Conservation (phyloP, 345 rosid genomes). For the Euphorbia pulcherrima region DNA sequence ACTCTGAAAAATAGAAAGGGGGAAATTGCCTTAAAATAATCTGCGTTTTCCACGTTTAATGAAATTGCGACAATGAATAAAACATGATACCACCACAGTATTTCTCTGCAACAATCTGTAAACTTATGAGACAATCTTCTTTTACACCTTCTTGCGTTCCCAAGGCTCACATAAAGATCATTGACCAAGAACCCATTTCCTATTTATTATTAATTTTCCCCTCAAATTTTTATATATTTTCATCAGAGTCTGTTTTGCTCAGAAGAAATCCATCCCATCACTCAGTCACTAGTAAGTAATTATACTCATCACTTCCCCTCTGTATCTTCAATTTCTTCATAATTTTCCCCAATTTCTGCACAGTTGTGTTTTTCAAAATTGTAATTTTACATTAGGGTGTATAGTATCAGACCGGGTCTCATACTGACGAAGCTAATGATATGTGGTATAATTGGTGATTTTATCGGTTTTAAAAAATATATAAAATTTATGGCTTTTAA, state of each 20-base stretch:
- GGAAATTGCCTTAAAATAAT: background rate
- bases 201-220: too few species aligned
- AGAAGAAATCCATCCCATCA: background rate
- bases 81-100: background rate
- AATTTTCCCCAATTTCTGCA: too few species aligned
- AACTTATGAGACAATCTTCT: background rate
- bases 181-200: background rate
- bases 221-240: background rate
- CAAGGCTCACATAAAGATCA: constrained; percentile 19
- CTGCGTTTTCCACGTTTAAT: background rate
- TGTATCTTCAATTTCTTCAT: background rate
- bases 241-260: background rate
- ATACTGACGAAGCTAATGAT: too few species aligned
- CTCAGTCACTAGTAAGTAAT: background rate
- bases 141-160: constrained; percentile 17
- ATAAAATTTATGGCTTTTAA: too few species aligned
- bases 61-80: background rate
- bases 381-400: background rate
- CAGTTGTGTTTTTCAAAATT: background rate
- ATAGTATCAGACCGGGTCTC: too few species aligned
- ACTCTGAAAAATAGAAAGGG: background rate
- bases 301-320: background rate
- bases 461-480: too few species aligned
- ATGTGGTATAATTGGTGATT: too few species aligned
- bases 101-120: background rate